Evolutionary conservation across 805 yeast species (phyloP).

Genomic region (Saturnispora zaruensis): DNA sequence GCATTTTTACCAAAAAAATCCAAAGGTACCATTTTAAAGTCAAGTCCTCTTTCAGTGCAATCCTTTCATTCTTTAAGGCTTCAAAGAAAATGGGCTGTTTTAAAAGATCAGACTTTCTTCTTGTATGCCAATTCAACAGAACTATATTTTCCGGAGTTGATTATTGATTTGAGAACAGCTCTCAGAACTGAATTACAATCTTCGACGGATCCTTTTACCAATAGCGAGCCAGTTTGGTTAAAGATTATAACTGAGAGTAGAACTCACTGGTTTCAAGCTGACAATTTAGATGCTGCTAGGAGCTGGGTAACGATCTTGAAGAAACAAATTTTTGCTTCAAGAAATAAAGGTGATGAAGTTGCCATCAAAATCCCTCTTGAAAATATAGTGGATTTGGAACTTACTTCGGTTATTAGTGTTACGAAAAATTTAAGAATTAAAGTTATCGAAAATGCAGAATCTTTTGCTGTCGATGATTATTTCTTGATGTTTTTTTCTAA

Average conservation of each 20-base stretch:
- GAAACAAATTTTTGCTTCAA: conserved; percentile 66
- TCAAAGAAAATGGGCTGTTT: conserved; percentile 70
- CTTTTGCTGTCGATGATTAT: conserved; percentile 57
- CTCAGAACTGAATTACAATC: conserved; percentile 45
- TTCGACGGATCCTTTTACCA: conserved; percentile 15
- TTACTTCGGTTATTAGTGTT: conserved; percentile 44
- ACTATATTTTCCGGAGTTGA: conserved; percentile 71
- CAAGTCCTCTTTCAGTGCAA: conserved; percentile 44
- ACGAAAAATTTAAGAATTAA: conserved; percentile 52
- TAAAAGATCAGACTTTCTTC: conserved; percentile 59
- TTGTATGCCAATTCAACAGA: conserved; percentile 67
- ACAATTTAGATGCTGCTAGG: conserved; percentile 61
- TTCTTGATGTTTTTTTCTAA: conserved; percentile 57
- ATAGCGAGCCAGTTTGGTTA: conserved; percentile 38
- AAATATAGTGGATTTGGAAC: conserved; percentile 55
- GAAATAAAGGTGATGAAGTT: conserved; percentile 64
- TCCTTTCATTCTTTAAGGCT: conserved; percentile 31
- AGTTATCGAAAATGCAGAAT: conserved; percentile 46
- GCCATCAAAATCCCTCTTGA: conserved; percentile 68
- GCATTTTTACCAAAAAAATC: conserved; percentile 60
- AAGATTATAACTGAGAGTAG: conserved; percentile 49
- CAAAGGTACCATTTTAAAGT: conserved; percentile 34
- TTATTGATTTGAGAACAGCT: conserved; percentile 64
- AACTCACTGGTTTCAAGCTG: conserved; percentile 62
- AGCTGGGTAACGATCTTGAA: conserved; percentile 72